Evolutionary conservation across 768 basidiomycete species (phyloP), one percentile per base, ranked within the genome.

Genomic region (Fistulinella prunicolor): DNA sequence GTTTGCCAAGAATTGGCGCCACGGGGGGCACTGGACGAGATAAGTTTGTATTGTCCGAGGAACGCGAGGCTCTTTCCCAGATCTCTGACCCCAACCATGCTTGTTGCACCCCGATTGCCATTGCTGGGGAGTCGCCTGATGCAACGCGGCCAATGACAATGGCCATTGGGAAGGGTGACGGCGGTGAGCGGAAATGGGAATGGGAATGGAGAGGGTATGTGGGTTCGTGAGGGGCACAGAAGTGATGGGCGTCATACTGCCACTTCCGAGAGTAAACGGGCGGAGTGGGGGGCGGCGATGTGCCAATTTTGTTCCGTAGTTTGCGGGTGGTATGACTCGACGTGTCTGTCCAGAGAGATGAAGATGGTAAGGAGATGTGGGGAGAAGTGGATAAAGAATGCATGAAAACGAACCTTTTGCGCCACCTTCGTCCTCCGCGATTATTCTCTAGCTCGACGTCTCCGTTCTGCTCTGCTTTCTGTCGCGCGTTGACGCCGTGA

Each of bases 1-100:
- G 81, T 69, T 99, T 98, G 57, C 96, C 86, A 37, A 99, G 78
- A 71, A 99, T 99, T n/a, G 96, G 96, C 1, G 96, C 98, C 95
- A 99, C 98, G 48, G 96, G 91, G 20, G 96, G 96, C 32, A 99
- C 93, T 97, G 64, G 1, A 44, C 35, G 47, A 17, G 10, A 48
- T 28, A 40, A 14, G n/a, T 61, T 86, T 89, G 52, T 74, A 72
- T 22, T 68, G 63, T 8, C 73, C 74, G 30, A 91, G 66, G 59
- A 79, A 72, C 6, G 64, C 65, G 49, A 88, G 62, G 53, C 84
- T 87, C 75, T 89, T 91, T 1, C 87, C 89, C 23, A 89, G 69
- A 3, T 83, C 85, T 4, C 85, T 85, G 13, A 82, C 61, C 6
- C 65, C 67, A 3, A 79, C 72, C 67, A 84, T 73, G 57, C 77